Conservation (phyloP, 139 green algal genomes). For the Eudorina sp. region DNA sequence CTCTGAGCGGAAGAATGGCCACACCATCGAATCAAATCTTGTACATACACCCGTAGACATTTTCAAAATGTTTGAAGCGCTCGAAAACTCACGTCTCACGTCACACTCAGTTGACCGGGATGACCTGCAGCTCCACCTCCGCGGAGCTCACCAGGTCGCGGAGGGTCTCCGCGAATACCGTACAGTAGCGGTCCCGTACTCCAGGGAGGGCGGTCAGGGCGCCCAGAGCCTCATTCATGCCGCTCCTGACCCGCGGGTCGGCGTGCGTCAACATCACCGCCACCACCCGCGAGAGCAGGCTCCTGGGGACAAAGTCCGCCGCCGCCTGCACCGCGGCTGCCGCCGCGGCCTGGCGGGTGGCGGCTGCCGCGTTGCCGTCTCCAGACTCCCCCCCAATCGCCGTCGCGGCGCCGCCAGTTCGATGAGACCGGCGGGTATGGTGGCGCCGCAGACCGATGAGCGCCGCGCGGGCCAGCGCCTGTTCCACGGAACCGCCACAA, state of each 20-base stretch:
- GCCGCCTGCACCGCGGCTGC: background rate
- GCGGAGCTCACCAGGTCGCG: conserved; percentile 1
- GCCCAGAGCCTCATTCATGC: conserved; percentile 26
- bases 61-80: too few relatives aligned
- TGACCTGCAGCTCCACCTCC: conserved; percentile 43
- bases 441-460: background rate
- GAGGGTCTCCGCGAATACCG: conserved; percentile 34
- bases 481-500: too few relatives aligned
- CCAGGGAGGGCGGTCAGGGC: conserved; percentile 21
- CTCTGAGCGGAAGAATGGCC: too few relatives aligned
- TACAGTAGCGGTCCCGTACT: conserved; percentile 15
- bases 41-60: too few relatives aligned
- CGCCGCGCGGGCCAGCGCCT: background rate
- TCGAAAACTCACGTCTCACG: too few relatives aligned
- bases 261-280: conserved; percentile 21
- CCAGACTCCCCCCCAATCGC: too few relatives aligned
- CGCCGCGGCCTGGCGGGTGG: background rate
- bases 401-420: background rate
- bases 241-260: conserved; percentile 20
- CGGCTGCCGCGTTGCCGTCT: background rate
- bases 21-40: too few relatives aligned
- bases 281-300: conserved; percentile 22
- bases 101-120: conserved; percentile 34
- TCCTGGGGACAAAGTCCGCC: background rate
- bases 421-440: background rate